Conservation (phyloP, 106 monocot species). For the Allium sativum region DNA sequence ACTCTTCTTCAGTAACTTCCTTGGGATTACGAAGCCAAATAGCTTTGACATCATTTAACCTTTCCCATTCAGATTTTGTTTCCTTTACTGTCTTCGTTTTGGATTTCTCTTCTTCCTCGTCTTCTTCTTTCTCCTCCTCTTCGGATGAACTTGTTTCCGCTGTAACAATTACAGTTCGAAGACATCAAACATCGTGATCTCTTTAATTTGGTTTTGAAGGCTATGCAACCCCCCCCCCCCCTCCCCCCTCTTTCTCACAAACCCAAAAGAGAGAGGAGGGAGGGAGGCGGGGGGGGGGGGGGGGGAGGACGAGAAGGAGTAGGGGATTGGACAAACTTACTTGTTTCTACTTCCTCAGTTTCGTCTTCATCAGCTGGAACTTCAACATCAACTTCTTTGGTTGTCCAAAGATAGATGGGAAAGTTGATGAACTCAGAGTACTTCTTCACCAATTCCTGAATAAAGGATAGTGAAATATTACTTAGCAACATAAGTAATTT, state of each 20-base stretch:
- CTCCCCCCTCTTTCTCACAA: no score
- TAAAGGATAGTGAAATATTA: no score
- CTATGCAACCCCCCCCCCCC: no score
- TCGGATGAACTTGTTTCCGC: conserved; percentile 46
- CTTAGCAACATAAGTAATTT: no score
- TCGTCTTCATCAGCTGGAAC: conserved; percentile 89
- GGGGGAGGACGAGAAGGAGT: background rate
- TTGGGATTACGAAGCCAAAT: conserved; percentile 95
- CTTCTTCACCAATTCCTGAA: conserved; percentile 89
- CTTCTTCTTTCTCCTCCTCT: conserved; percentile 65
- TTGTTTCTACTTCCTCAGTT: conserved; percentile 59
- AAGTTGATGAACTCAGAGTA: conserved; percentile 99
- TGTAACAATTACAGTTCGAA: background rate
- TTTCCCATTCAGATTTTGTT: conserved; percentile 81
- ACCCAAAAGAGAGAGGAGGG: no score
- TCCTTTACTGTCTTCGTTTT: conserved; percentile 93
- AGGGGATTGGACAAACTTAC: conserved; percentile 14
- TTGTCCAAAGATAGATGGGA: conserved; percentile 94
- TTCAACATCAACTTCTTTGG: conserved; percentile 94
- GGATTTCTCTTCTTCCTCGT: conserved; percentile 69
- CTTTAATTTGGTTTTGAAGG: no score
- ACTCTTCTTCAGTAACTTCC: conserved; percentile 95
- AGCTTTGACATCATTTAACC: conserved; percentile 95
- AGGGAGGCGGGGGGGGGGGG: no score
- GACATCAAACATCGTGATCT: no score